Evolutionary conservation across 2,329 filamentous ascomycete species (phyloP).

Genomic region (Phialophora chinensis): DNA sequence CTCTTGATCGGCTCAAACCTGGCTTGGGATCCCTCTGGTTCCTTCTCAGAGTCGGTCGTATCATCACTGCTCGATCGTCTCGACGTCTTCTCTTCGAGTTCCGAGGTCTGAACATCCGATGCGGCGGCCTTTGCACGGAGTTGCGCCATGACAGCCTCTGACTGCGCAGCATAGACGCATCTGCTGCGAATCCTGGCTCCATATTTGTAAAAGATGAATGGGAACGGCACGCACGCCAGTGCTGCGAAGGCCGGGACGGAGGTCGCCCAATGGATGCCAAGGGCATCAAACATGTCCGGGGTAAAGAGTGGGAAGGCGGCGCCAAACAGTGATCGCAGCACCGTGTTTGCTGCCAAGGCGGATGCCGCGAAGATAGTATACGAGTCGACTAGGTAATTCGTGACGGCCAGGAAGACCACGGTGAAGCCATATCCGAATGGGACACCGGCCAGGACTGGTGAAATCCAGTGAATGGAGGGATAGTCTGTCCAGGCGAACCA

Average conservation of each 20-base stretch:
- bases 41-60: constrained; percentile 14
- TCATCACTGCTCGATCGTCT: constrained; percentile 1
- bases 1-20: constrained; percentile 30
- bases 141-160: constrained; percentile 36
- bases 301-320: constrained; percentile 82
- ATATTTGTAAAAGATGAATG: constrained; percentile 77
- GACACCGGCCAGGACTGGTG: constrained; percentile 54
- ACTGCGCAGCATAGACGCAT: constrained; percentile 37
- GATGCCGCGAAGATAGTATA: constrained; percentile 79
- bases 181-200: constrained; percentile 50
- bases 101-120: background rate
- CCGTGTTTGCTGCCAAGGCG: constrained; percentile 76
- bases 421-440: constrained; percentile 64
- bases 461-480: constrained; percentile 63
- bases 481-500: constrained; percentile 72
- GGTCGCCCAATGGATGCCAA: constrained; percentile 78
- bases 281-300: constrained; percentile 51
- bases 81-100: background rate
- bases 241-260: constrained; percentile 76
- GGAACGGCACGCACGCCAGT: constrained; percentile 73
- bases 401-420: constrained; percentile 45
- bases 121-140: constrained; percentile 31
- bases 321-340: constrained; percentile 77
- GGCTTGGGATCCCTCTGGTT: background rate
- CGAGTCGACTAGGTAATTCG: constrained; percentile 60